Conservation (phyloP, 495 filamentous ascomycete species). For the Emericellopsis terricola region DNA sequence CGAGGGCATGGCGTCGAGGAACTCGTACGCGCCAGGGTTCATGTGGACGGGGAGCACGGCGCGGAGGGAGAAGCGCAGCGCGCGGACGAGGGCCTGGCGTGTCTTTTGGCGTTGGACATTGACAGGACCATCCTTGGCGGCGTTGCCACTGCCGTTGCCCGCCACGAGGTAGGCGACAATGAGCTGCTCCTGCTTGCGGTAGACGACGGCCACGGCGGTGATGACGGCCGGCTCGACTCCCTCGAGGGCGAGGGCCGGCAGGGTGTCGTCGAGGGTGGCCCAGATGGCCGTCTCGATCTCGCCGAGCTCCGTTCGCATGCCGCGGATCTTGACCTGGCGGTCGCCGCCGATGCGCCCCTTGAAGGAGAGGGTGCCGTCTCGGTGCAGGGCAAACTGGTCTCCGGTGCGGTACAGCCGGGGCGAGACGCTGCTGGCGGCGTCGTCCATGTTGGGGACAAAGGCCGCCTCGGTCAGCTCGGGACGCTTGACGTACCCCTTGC, state of each 20-base stretch:
- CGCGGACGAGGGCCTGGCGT: background rate
- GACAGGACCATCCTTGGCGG: background rate
- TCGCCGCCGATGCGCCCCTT: constrained; percentile 24
- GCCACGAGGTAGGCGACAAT: constrained; percentile 19
- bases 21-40: constrained; percentile 19
- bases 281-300: constrained; percentile 21
- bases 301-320: constrained; percentile 30
- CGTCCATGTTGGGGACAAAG: constrained; percentile 20
- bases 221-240: constrained; percentile 9
- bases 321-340: constrained; percentile 32
- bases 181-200: constrained; percentile 8
- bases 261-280: background rate
- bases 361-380: constrained; percentile 21
- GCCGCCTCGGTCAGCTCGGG: constrained; percentile 4
- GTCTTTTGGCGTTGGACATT: too few relatives aligned
- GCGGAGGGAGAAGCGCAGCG: background rate
- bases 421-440: constrained; percentile 11
- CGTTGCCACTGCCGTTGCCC: background rate
- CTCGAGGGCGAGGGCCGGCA: constrained; percentile 8
- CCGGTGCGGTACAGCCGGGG: constrained; percentile 21
- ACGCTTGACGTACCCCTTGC: constrained; percentile 15
- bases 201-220: constrained; percentile 15
- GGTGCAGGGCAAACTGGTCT: constrained; percentile 14
- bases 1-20: constrained; percentile 19
- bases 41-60: constrained; percentile 29